These are phyloP conservation scores for Eucalyptus sideroxylon DNA, from an alignment of 345 rosid species.

Conservation along the genomic window DNA sequence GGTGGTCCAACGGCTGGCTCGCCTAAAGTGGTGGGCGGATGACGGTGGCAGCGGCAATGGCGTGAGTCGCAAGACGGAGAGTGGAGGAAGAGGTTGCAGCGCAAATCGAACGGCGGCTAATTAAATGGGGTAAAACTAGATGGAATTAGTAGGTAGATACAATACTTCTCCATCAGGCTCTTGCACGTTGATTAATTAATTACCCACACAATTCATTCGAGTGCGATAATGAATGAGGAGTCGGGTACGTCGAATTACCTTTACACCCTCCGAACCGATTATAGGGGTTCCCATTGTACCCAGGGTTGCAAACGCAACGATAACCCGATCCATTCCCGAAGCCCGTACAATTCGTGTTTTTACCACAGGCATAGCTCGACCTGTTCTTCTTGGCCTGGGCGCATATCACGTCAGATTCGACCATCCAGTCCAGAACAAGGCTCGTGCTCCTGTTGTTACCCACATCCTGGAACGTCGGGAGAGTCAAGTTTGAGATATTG, in stretches of 20 bases:
- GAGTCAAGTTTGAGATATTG: background rate
- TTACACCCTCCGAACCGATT: accelerated
- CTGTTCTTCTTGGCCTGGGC: accelerated
- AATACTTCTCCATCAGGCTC: background rate
- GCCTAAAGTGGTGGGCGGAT: background rate
- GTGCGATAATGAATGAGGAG: background rate
- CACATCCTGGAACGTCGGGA: background rate
- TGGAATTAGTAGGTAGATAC: background rate
- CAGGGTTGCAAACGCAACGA: accelerated
- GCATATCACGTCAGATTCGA: background rate
- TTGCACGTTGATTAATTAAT: background rate
- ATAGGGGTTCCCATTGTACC: background rate
- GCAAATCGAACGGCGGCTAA: background rate
- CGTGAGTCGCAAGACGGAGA: background rate
- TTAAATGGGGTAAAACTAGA: background rate
- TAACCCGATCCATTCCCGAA: background rate
- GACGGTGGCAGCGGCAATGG: background rate
- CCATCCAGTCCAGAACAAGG: background rate
- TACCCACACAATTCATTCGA: background rate
- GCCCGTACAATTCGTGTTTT: accelerated
- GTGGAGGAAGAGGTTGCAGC: background rate
- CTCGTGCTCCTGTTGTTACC: accelerated
- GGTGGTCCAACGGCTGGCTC: background rate
- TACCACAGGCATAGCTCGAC: background rate
- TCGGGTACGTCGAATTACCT: background rate